Evolutionary conservation across 2,329 filamentous ascomycete species (phyloP), one percentile per base, ranked within the genome.

Genomic region (Chrysoporthe puriensis): DNA sequence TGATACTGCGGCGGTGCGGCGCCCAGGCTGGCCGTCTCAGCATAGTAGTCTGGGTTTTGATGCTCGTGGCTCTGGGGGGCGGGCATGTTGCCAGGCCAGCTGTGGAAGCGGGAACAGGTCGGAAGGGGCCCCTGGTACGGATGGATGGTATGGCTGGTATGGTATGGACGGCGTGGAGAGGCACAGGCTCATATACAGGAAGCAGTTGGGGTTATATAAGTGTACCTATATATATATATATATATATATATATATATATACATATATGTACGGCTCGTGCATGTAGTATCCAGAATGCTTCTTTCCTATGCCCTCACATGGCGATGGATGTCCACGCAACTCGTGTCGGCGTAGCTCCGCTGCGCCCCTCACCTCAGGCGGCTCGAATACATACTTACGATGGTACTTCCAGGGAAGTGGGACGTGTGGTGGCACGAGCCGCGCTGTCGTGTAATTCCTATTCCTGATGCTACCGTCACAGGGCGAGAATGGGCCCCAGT

Each of bases 21-120:
- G 36, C 48, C 46, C 32, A 54, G 56, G n/a, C 57, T 62, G 34
- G 57, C 64, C 46, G 64, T 66, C 21, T 62, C 64, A 36, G 44
- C 64, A 16, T 66, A 54, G 21, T 66, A 62, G 44, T 61, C 64
- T 44, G 64, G 64, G 26, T 66, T 66, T 7, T 66, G 64, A 42
- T 63, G 62, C 14, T 66, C 36, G 32, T 32, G 44, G n/a, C 54
- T 11, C 40, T 62, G 57, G 4, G 44, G 13, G 4, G 40, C 34
- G 8, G 57, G 52, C 64, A 66, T 66, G 14, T 60, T 60, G 34
- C 14, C 16, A 58, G 14, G 21, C 16, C 16, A 42, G 9, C 3
- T 11, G 36, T 21, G n/a, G 11, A 43, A 16, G 57, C n/a, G 34
- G 16, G 36, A 21, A 54, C 21, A 11, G 1, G 9, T n/a, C 18